These are phyloP conservation scores for Eucalyptus erythrocorys DNA, from an alignment of 345 rosid species.

Conservation along the genomic window DNA sequence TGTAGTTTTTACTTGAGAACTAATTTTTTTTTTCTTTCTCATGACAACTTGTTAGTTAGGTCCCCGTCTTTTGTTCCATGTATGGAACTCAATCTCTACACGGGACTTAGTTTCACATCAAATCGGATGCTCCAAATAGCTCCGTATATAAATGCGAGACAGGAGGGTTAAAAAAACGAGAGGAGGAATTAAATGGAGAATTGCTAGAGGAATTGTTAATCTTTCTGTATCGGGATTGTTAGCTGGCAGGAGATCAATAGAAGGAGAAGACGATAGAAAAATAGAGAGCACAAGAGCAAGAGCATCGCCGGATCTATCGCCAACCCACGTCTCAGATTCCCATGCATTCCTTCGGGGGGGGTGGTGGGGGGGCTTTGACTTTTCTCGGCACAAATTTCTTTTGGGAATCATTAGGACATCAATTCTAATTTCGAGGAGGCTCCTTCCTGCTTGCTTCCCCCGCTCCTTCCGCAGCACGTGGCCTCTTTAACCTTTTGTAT, in stretches of 20 bases:
- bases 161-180: not conserved
- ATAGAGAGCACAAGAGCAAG: not conserved
- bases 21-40: not conserved
- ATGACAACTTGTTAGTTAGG: not conserved
- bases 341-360: not conserved
- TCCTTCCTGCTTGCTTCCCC: not conserved
- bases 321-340: slow-evolving; percentile 4
- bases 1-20: not conserved
- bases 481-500: not conserved
- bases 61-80: not conserved
- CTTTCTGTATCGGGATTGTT: slow-evolving; percentile 21
- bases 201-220: not conserved
- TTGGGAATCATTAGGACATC: not conserved
- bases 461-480: not conserved
- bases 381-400: not conserved
- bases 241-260: slow-evolving; percentile 30
- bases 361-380: not conserved
- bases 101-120: not conserved
- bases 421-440: not conserved
- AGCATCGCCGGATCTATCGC: slow-evolving; percentile 1
- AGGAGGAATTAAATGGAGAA: not conserved
- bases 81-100: not conserved
- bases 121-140: not conserved
- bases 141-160: not conserved
- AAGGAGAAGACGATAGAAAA: not conserved